phyloP scores from a whole-genome alignment of 1,284 basidiomycete species.

The Sanghuangporus sanghuang region DNA sequence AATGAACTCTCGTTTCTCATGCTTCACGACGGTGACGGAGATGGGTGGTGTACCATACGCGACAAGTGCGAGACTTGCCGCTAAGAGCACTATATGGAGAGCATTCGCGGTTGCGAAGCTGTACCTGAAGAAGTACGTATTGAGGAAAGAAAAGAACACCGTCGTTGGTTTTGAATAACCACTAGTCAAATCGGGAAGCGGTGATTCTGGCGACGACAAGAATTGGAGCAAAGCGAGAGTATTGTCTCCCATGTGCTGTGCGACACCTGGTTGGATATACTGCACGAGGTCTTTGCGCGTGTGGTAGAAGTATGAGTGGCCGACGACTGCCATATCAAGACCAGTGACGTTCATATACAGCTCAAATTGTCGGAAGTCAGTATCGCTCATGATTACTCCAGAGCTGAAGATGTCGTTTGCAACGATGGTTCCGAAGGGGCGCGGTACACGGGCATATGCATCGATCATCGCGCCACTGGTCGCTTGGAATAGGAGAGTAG shows the following conservation, averaged over 20 bases:
- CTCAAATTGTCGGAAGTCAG: constrained; percentile 93
- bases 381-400: constrained; percentile 88
- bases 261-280: constrained; percentile 77
- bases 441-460: constrained; percentile 82
- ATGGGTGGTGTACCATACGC: constrained; percentile 23
- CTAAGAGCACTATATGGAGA: constrained; percentile 56
- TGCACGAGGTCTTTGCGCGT: constrained; percentile 84
- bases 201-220: constrained; percentile 66
- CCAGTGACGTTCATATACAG: constrained; percentile 86
- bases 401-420: constrained; percentile 95
- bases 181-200: constrained; percentile 54
- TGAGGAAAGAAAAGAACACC: constrained; percentile 76
- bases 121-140: constrained; percentile 64
- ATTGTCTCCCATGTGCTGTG: constrained; percentile 92
- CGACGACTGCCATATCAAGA: constrained; percentile 89
- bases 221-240: constrained; percentile 77
- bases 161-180: constrained; percentile 56
- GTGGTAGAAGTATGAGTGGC: constrained; percentile 92
- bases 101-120: constrained; percentile 66
- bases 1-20: not conserved
- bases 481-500: constrained; percentile 93
- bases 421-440: constrained; percentile 88
- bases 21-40: not conserved
- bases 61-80: constrained; percentile 43
- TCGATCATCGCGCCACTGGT: constrained; percentile 92